Evolutionary conservation across 1,139 yeast genomes (phyloP).

Genomic region (Sugiyamaella sp.): DNA sequence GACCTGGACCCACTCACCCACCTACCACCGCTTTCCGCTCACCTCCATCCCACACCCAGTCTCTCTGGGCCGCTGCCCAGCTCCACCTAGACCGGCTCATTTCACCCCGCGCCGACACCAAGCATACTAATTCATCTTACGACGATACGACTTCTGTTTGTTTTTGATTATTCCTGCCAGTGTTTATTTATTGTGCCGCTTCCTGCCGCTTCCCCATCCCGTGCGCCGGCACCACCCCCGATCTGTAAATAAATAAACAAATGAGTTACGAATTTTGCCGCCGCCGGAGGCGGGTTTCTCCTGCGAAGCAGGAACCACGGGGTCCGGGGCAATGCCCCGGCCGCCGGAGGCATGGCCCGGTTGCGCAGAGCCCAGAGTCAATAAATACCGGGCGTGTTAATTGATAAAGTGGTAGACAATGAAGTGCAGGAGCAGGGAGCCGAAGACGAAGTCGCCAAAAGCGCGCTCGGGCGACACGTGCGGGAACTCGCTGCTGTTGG

Average conservation of each 20-base stretch:
- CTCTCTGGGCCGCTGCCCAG: too few relatives aligned
- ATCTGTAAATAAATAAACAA: conserved; percentile 1
- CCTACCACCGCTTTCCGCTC: neutral
- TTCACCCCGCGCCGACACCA: neutral
- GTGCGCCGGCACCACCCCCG: neutral
- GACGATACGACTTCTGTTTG: conserved; percentile 8
- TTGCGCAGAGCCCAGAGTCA: neutral
- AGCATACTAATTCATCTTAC: neutral
- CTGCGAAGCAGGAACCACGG: neutral
- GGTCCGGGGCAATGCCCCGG: neutral
- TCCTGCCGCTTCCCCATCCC: neutral
- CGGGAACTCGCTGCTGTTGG: conserved; percentile 49
- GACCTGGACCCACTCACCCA: neutral
- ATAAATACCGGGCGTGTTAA: conserved; percentile 40
- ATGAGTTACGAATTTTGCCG: neutral
- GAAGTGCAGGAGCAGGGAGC: conserved; percentile 86
- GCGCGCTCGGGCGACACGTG: conserved; percentile 75
- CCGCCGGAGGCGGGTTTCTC: neutral
- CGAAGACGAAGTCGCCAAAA: conserved; percentile 85
- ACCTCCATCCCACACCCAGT: too few relatives aligned
- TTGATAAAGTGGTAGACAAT: conserved; percentile 90
- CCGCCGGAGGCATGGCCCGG: neutral
- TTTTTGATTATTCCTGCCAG: conserved; percentile 1
- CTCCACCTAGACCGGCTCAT: too few relatives aligned
- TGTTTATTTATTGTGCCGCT: neutral